Evolutionary conservation across 768 basidiomycete species (phyloP).

Genomic region (Mycena latifolia): DNA sequence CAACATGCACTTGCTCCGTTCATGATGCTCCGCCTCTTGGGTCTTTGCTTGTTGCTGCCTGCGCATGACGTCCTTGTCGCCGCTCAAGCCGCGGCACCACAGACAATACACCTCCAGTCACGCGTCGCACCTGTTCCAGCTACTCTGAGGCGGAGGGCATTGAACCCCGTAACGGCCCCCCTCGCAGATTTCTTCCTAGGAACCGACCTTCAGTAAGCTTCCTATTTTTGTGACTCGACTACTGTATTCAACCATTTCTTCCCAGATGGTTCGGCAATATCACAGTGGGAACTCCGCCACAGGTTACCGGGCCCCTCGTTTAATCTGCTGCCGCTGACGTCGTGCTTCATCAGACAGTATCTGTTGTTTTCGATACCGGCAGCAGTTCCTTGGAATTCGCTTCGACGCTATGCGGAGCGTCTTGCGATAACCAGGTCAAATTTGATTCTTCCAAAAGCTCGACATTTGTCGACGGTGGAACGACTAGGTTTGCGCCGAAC

Average conservation of each 20-base stretch:
- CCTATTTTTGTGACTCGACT: conserved; percentile 12
- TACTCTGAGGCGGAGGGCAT: conserved; percentile 48
- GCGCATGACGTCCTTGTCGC: background rate
- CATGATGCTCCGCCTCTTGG: conserved; percentile 27
- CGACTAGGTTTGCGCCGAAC: background rate
- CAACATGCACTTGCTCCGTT: background rate
- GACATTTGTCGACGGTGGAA: conserved; percentile 61
- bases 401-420: conserved; percentile 56
- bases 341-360: conserved; percentile 40
- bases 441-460: conserved; percentile 64
- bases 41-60: conserved; percentile 21
- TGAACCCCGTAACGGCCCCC: conserved; percentile 56
- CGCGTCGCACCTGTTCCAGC: conserved; percentile 28
- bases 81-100: conserved; percentile 18
- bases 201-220: conserved; percentile 67
- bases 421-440: conserved; percentile 58
- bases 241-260: conserved; percentile 5
- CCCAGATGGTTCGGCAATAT: conserved; percentile 67
- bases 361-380: conserved; percentile 73
- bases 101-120: conserved; percentile 31
- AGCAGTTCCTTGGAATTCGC: conserved; percentile 41
- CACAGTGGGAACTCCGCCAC: conserved; percentile 67
- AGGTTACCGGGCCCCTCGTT: background rate
- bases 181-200: conserved; percentile 66
- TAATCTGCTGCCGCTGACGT: background rate